Evolutionary conservation across 2,329 filamentous ascomycete genomes (phyloP).

Genomic region (Alternaria conjuncta): DNA sequence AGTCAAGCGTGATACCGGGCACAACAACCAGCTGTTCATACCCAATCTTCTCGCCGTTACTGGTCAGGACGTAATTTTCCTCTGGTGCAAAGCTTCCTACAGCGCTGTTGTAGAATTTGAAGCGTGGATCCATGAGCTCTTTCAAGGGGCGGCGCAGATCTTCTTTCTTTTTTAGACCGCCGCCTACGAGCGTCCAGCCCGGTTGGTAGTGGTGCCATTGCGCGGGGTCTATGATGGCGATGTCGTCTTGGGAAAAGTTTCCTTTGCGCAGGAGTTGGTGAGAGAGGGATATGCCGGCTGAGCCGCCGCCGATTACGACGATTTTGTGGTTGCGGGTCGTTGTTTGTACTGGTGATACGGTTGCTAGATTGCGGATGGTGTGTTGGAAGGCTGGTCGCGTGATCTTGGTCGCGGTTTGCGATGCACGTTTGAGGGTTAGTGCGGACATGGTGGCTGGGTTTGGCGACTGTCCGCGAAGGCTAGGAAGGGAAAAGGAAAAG

Average conservation of each 20-base stretch:
- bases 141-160: constrained; percentile 61
- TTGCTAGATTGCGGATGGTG: constrained; percentile 25
- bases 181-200: constrained; percentile 73
- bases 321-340: constrained; percentile 63
- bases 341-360: constrained; percentile 36
- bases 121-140: constrained; percentile 63
- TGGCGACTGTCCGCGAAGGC: not conserved
- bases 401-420: constrained; percentile 1
- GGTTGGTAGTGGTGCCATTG: constrained; percentile 72
- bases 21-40: constrained; percentile 71
- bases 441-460: not conserved
- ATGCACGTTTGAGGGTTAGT: not conserved
- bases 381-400: not conserved
- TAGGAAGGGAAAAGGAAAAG: not conserved
- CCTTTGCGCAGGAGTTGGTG: constrained; percentile 70
- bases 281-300: constrained; percentile 69
- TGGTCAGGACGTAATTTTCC: constrained; percentile 53
- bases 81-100: constrained; percentile 62
- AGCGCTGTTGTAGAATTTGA: constrained; percentile 64
- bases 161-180: constrained; percentile 68
- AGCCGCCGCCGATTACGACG: constrained; percentile 71
- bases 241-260: constrained; percentile 64
- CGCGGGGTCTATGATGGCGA: constrained; percentile 69
- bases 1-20: constrained; percentile 52
- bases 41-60: constrained; percentile 53